A percentile compares a stretch with the other conserved stretches of the same genome.
Evolutionary conservation across 73 alveolate species (phyloP).

Genomic region (Tetrahymena elliotti): DNA sequence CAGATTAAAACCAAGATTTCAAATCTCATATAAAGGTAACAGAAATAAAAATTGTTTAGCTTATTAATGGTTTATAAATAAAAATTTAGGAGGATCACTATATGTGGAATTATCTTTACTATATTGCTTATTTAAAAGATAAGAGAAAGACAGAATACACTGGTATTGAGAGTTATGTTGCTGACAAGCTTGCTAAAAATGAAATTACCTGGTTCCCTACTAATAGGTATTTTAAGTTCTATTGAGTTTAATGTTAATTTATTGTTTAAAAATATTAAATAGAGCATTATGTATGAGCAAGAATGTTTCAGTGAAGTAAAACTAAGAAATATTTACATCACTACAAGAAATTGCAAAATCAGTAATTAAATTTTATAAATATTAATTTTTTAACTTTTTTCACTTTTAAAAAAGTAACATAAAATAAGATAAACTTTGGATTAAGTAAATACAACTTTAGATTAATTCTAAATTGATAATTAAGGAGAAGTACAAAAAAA

Average conservation of each 20-base stretch:
- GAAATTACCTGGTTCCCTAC: slow-evolving; percentile 92
- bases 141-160: slow-evolving; percentile 86
- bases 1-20: slow-evolving; percentile 61
- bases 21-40: slow-evolving; percentile 51
- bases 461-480: background rate
- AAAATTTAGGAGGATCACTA: slow-evolving; percentile 59
- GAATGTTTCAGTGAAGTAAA: background rate
- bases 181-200: slow-evolving; percentile 68
- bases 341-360: background rate
- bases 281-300: slow-evolving; percentile 33
- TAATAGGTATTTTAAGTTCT: slow-evolving; percentile 17
- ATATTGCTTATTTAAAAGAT: slow-evolving; percentile 73
- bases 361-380: background rate
- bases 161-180: slow-evolving; percentile 92
- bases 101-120: slow-evolving; percentile 83
- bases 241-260: background rate
- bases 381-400: background rate
- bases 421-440: background rate
- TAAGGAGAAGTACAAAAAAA: background rate
- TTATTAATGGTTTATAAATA: background rate
- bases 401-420: background rate
- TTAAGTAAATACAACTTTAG: background rate
- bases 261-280: background rate
- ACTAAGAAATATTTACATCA: background rate
- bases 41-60: background rate